Evolutionary conservation across 2,329 filamentous ascomycete species (phyloP), one percentile per base, ranked within the genome.

Genomic region (Coniochaeta sp.): DNA sequence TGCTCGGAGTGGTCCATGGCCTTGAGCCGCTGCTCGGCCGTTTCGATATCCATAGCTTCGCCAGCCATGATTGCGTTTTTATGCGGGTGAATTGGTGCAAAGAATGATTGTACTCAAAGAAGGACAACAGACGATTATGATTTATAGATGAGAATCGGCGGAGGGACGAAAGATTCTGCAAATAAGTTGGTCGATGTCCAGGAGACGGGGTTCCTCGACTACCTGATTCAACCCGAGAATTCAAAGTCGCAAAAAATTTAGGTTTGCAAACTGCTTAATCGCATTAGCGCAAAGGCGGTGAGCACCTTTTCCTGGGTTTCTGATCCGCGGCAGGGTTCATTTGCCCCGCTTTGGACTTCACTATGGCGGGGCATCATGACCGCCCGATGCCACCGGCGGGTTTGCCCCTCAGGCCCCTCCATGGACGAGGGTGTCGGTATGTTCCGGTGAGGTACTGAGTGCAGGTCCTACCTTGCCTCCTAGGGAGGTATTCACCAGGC

Each of bases 1-100:
- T 96, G 92, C 82, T 99, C 95, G 65, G 93, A 95, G 79, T 96
- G 93, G 74, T 90, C 89, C 84, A 96, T 88, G 68, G 79, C 75
- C 73, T 88, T 86, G 75, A 90, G 82, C 75, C 80, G 79, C 72
- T 82, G 74, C 78, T 87, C 84, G 56, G 83, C 84, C 65, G 77
- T 73, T 71, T 84, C 83, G 62, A 86, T 77, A 52, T 85, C 83
- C 81, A 83, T 85, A 63, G 78, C 77, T 66, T 77, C 75, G 67
- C 71, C 74, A 59, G 68, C 60, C 79, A 82, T 82, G 42, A 60
- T 65, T 36, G 17, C n/a, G 28, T 26, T 40, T 22, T 22, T 22
- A 34, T 34, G 54, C 17, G 54, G 54, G 12, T 38, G 19, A n/a
- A 19, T 34, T 7, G 12, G 22, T 52, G 26, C 2, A 34, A 14